Evolutionary conservation across 2,329 filamentous ascomycete genomes (phyloP), one percentile per base, ranked within the genome.

Genomic region (Dactylellina haptotyla): DNA sequence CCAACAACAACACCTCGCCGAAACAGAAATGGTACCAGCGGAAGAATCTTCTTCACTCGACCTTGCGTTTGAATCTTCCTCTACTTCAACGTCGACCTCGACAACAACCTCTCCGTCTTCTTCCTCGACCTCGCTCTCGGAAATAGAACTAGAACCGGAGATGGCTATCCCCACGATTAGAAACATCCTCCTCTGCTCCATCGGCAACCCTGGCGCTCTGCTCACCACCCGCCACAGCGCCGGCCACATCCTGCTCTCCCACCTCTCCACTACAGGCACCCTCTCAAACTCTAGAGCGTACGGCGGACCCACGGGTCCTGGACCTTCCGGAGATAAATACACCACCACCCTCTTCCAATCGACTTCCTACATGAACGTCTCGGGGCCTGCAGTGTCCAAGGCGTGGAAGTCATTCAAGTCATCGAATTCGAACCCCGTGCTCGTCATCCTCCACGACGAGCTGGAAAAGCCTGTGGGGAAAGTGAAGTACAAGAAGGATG

Each of bases 391-490:
- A 71, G 86, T 97, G 0, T 83, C 86, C 2, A 83, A 84, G 1
- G 88, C 89, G 1, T 93, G 90, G 84, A 84, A 84, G 41, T 82
- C 86, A n/a, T 84, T 85, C 76, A 79, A 75, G 76, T 56, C 48
- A 16, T 61, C 54, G 12, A 57, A 41, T 25, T 26, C 61, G 1
- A 56, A 54, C 28, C 58, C 77, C 12, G 76, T 83, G 2, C 81
- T 99, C 14, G 87, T 98, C 0, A 83, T 98, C 10, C 83, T 98
- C 18, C 93, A 98, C 80, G 94, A 98, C 80, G 94, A 98, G 80
- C 82, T 98, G 32, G 93, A 97, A 78, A 84, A 86, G 43, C 83
- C 85, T 1, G 79, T 93, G 1, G 93, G 93, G 0, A 84, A 85
- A 34, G 85, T 96, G 12, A 87, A 84, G 53, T 83, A 91, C 4